These are phyloP conservation scores for Salicornia ramosissima DNA, from an alignment of 148 eudicot genomes.

Conservation along the genomic window DNA sequence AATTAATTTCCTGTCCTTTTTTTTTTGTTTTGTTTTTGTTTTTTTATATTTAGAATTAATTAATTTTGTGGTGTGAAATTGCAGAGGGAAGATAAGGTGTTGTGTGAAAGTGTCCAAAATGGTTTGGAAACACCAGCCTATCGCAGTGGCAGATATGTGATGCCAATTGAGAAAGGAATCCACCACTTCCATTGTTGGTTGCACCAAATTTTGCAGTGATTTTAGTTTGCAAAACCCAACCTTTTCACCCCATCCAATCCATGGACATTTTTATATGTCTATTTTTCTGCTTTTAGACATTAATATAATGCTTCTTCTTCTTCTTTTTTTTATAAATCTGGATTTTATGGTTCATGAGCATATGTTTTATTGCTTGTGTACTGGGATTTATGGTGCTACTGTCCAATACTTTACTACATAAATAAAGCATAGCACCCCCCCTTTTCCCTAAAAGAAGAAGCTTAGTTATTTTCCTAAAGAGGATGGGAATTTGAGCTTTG, in stretches of 20 bases:
- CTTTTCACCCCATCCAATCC: too few relatives aligned
- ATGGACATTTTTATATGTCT: too few relatives aligned
- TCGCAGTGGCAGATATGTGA: slow-evolving; percentile 11
- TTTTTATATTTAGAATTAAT: too few relatives aligned
- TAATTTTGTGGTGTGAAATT: slow-evolving; percentile 6
- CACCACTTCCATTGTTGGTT: slow-evolving; percentile 15
- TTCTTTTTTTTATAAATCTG: background rate
- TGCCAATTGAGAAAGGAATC: slow-evolving; percentile 11
- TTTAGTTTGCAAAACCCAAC: background rate
- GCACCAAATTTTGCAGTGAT: slow-evolving; percentile 10
- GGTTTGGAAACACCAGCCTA: slow-evolving; percentile 13
- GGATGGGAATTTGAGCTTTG: background rate
- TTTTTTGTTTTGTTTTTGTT: background rate
- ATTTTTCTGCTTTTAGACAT: too few relatives aligned
- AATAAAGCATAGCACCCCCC: slow-evolving; percentile 5
- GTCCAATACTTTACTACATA: background rate
- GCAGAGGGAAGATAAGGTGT: slow-evolving; percentile 17
- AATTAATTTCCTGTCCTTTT: background rate
- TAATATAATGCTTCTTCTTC: background rate
- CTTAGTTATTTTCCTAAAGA: background rate
- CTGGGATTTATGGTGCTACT: background rate
- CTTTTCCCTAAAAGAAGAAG: background rate
- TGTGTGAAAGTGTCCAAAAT: slow-evolving; percentile 18
- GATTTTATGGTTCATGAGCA: background rate
- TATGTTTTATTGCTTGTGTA: background rate